Conservation (phyloP, 208 protist species). For the Trichomonas vaginalis region DNA sequence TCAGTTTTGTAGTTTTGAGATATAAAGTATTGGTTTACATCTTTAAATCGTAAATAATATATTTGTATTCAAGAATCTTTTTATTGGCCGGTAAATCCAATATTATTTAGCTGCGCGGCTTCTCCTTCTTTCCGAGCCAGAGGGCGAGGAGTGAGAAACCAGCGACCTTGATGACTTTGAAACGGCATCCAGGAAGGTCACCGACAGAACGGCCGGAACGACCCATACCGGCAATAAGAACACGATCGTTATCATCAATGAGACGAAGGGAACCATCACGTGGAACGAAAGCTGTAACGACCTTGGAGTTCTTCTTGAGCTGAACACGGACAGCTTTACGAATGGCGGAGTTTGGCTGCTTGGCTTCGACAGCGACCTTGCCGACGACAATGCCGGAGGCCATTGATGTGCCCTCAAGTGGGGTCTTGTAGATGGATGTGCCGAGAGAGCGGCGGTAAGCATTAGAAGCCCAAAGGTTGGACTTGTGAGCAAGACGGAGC, state of each 20-base stretch:
- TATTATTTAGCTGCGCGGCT: constrained; percentile 85
- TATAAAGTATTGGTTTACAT: too few species aligned
- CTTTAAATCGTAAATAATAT: neutral
- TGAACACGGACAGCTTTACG: constrained; percentile 99
- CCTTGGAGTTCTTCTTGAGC: constrained; percentile 99
- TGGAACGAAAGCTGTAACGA: constrained; percentile 98
- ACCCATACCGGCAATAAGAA: constrained; percentile 39
- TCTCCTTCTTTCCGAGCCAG: constrained; percentile 95
- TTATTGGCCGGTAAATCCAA: neutral
- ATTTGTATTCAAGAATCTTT: neutral
- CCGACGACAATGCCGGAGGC: neutral
- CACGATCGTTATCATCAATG: constrained; percentile 84
- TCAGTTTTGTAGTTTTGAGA: too few species aligned
- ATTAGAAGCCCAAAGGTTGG: neutral
- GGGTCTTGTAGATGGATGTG: neutral
- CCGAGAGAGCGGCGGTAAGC: neutral
- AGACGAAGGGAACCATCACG: constrained; percentile 95
- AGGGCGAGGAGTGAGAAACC: constrained; percentile 85
- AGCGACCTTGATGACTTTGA: constrained; percentile 94
- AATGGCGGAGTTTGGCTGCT: constrained; percentile 99
- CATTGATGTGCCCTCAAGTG: neutral
- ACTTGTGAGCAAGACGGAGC: neutral
- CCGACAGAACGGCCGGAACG: constrained; percentile 91
- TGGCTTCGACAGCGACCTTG: constrained; percentile 84
- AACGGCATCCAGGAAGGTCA: constrained; percentile 98